Evolutionary conservation across 306 rosid genomes (phyloP), one percentile per base, ranked within the genome.

Genomic region (Lathyrus sativus): DNA sequence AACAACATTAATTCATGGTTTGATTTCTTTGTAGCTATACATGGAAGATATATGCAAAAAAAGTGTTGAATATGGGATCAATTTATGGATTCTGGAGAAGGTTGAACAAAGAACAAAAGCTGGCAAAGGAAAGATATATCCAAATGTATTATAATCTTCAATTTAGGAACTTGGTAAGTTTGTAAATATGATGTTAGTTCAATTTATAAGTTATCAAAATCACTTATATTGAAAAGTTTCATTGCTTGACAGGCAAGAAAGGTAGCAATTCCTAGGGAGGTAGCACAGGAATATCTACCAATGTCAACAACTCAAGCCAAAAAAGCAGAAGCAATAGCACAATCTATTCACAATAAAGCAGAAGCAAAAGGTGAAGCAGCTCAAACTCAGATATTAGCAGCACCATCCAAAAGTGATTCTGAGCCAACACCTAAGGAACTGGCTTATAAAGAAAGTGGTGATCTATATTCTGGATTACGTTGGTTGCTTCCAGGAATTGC

Each of bases 21-120:
- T 28, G 14, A 46, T 67, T 49, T 5, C 38, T 53, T 71, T 78
- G 73, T 72, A 92, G 98, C 85, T 92, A 92, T 66, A 92, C 98
- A 72, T 92, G 98, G 98, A 92, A 92, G 79, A 90, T 92, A 65
- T 92, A 92, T 81, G 96, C 98, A 70, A 88, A 79, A 48, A 92
- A 88, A 74, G 77, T 88, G 55, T 69, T 92, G 93, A 86, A 83
- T 35, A 90, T 92, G 91, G 96, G 91, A 72, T 86, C 98, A 39
- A 74, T 84, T 22, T 92, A 88, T 65, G 91, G 91, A 28, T 88
- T 90, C 68, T 93, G 98, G 96, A 88, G 95, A 86, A 77, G 71
- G 58, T 71, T 90, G 77, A 88, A 77, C 78, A 88, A 88, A 73
- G 84, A 78, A 13, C 96, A 85, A 57, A 88, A 83, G 77, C 77